phyloP scores from a whole-genome alignment of 495 filamentous ascomycete genomes.

The Tuber calosporum region DNA sequence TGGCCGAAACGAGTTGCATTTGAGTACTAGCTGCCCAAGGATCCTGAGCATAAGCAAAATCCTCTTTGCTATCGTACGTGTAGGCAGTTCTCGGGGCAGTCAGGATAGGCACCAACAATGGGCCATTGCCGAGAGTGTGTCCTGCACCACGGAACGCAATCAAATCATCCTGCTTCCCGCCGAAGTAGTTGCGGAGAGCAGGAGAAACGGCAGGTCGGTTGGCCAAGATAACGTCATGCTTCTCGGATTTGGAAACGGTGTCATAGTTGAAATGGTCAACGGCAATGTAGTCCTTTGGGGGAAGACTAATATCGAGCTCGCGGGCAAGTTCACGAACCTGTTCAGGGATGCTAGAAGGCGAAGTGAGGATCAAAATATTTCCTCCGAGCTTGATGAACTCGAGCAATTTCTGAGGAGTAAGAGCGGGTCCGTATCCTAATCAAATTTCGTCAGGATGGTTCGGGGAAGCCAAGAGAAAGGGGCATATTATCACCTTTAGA shows the following conservation, averaged over 20 bases:
- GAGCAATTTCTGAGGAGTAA: constrained; percentile 79
- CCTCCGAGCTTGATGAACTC: constrained; percentile 86
- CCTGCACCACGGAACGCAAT: constrained; percentile 74
- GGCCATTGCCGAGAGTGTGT: constrained; percentile 68
- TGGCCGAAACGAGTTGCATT: constrained; percentile 67
- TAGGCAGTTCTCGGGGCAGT: constrained; percentile 77
- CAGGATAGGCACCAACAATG: constrained; percentile 71
- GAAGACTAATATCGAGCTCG: constrained; percentile 84
- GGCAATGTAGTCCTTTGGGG: constrained; percentile 68
- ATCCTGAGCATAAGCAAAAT: constrained; percentile 58
- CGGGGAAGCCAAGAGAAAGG: background rate
- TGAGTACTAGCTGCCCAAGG: constrained; percentile 77
- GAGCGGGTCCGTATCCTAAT: constrained; percentile 72
- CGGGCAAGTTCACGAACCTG: constrained; percentile 76
- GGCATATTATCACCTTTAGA: constrained; percentile 59
- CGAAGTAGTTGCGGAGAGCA: constrained; percentile 69
- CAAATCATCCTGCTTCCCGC: constrained; percentile 56
- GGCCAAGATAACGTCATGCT: constrained; percentile 81
- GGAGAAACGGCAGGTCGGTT: constrained; percentile 45
- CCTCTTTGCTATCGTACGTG: constrained; percentile 89
- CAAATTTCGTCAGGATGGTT: constrained; percentile 15
- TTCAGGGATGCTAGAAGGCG: constrained; percentile 62
- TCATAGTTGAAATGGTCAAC: constrained; percentile 97
- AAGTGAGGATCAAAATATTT: constrained; percentile 84
- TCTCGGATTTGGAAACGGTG: constrained; percentile 61